Base-by-base conservation (phyloP, 1,284 basidiomycete species). In the Puccinia horiana region DNA sequence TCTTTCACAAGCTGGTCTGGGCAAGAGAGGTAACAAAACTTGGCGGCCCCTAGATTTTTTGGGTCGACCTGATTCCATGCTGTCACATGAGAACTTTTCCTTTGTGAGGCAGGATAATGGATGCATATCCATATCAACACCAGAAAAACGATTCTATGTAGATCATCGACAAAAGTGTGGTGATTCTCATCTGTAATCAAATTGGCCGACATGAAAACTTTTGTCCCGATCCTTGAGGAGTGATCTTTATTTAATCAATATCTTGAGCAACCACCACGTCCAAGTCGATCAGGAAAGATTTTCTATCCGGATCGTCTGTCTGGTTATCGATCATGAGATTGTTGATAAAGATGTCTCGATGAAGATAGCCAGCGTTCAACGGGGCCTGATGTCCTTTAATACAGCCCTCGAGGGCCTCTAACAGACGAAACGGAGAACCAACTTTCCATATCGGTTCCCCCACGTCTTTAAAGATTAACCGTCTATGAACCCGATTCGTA, bases 231-330 rank as follows among this genome's bases (percentile, higher is more conserved):
- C 37, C 29, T 35, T 63, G 29, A 11, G 11, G 14, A 37, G 58
- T 18, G n/a, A 4, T 29, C 56, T 58, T 58, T 16, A 6, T 58
- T 32, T 29, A 18, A 5, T 8, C 26, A n/a, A n/a, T 58, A 63
- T 29, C 32, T 29, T 63, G 37, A 18, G 32, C 6, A 63, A 37
- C 16, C 32, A 32, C 58, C 58, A 63, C 1, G 20, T 63, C 58
- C 37, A 63, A 32, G 58, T 63, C 58, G 29, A 63, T 63, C 32
- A 63, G 58, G 58, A 63, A 63, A 5, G 58, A 63, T 63, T 63
- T 63, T 37, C 32, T 6, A 18, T 35, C 29, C 11, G 58, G 58
- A 35, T 35, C 32, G 29, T 35, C 32, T 32, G 58, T 16, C 4
- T 32, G 29, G 58, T 63, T 18, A n/a, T n/a, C n/a, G 20, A 63